Evolutionary conservation across 331 rosid species (phyloP), one percentile per base, ranked within the genome.

Genomic region (Rhamnella rubrinervis): DNA sequence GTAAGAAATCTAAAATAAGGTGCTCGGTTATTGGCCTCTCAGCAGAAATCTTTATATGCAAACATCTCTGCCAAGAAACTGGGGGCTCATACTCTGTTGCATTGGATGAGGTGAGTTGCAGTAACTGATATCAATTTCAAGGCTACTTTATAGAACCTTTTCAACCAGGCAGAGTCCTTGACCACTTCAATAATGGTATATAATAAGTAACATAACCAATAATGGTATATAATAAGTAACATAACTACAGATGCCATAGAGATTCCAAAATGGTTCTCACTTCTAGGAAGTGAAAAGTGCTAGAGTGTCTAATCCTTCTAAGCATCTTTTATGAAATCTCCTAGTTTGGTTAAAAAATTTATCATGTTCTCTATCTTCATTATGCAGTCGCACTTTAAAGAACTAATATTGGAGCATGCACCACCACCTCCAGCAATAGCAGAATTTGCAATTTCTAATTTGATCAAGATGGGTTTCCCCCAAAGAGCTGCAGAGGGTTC

Each of bases 391-490:
- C 96, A 91, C 85, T 89, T 93, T 44, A 91, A 83, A 83, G 97
- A 93, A 80, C 74, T 93, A 59, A 77, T 93, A 70, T 74, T 93
- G 68, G 98, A 93, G 87, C 97, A 93, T 67, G 97, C 96, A 44
- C 97, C 97, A n/a, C 98, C 98, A 58, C 96, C 98, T 70, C 98
- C 98, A 38, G 97, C 98, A 56, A 91, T 93, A 78, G 96, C 98
- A 68, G 98, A 93, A 74, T 91, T 83, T 71, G 98, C 98, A 38
- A 83, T 83, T 73, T 84, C 98, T 58, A 93, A 82, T 80, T 83
- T 91, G 81, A 91, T 93, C 68, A 93, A 93, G 88, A 91, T 93
- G 96, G 97, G 98, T 14, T 93, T 93, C 78, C 98, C 98, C 35
- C 98, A 93, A 84, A 86, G 98, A 84, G 97, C 92, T 21, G 97